Conservation (phyloP, 1,139 yeast species). For the Magnusiomyces suaveolens region DNA sequence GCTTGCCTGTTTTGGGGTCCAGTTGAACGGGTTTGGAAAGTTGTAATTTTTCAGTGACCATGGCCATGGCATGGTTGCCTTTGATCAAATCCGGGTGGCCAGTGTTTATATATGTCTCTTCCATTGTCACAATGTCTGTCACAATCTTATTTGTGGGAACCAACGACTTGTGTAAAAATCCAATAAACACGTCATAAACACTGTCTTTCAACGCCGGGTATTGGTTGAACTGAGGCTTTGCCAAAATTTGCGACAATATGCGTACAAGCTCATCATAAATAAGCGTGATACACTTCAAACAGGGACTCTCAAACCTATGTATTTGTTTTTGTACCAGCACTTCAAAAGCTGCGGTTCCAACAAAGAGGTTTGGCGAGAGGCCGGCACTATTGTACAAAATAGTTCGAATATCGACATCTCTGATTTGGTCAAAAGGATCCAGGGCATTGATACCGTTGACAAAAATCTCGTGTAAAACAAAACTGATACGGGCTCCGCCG, state of each 20-base stretch:
- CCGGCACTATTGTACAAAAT: constrained; percentile 92
- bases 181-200: constrained; percentile 67
- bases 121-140: constrained; percentile 68
- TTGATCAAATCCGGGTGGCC: constrained; percentile 94
- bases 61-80: constrained; percentile 92
- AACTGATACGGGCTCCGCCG: constrained; percentile 97
- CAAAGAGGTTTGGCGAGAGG: constrained; percentile 91
- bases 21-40: constrained; percentile 70
- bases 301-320: constrained; percentile 88
- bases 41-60: constrained; percentile 83
- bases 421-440: constrained; percentile 95
- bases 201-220: constrained; percentile 88
- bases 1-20: constrained; percentile 87
- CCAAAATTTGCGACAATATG: constrained; percentile 73
- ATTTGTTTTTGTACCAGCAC: constrained; percentile 94
- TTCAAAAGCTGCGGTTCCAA: constrained; percentile 95
- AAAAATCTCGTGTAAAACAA: constrained; percentile 94
- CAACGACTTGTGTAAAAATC: constrained; percentile 68
- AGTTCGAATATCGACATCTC: constrained; percentile 95
- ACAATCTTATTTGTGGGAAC: constrained; percentile 82
- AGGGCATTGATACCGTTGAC: constrained; percentile 86
- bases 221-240: constrained; percentile 73
- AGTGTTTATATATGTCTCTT: constrained; percentile 90
- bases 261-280: constrained; percentile 91
- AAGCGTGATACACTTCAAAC: constrained; percentile 76